Evolutionary conservation across 2,329 filamentous ascomycete species (phyloP), one percentile per base, ranked within the genome.

Genomic region (Fusarium subtropicale): DNA sequence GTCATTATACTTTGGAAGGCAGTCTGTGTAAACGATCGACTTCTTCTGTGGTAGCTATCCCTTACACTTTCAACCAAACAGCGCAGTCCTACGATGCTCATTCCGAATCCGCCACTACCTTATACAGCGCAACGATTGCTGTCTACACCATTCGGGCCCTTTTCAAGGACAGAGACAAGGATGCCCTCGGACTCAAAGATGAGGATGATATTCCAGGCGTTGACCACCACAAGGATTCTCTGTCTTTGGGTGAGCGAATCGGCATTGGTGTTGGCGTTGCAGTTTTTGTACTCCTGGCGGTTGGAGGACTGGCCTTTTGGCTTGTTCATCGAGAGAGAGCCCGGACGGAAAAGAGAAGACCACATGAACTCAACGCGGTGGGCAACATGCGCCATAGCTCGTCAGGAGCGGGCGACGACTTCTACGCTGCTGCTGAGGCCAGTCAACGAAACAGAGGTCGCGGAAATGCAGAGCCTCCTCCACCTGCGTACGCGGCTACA

Each of bases 121-220:
- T 81, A 8, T 78, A 77, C 36, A 76, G 75, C 48, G 80, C 79
- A 51, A 77, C 78, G 7, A 75, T 81, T 26, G 79, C 78, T 7
- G 78, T 81, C 12, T 76, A 79, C 56, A 78, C 77, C 7, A 78
- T 81, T 34, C 75, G 76, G 20, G 79, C 79, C 5, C 73, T 80
- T n/a, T 81, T 80, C 60, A 75, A 76, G 44, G 76, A 78, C n/a
- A 68, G 69, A 10, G 79, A 82, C 58, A 79, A 78, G 50, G 72
- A 73, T 31, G 65, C 69, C 13, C 69, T 81, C 7, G 78, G 79
- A 12, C 60, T 80, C 1, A 74, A 76, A 6, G 76, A 80, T 34
- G 75, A 79, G 24, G 73, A 77, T 16, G 74, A 78, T 6, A 76
- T 77, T 22, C 60, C 60, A 28, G 70, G 76, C 4, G 57, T 57